Evolutionary conservation across 306 rosid species (phyloP).

Genomic region (Trichosanthes cucumerina): DNA sequence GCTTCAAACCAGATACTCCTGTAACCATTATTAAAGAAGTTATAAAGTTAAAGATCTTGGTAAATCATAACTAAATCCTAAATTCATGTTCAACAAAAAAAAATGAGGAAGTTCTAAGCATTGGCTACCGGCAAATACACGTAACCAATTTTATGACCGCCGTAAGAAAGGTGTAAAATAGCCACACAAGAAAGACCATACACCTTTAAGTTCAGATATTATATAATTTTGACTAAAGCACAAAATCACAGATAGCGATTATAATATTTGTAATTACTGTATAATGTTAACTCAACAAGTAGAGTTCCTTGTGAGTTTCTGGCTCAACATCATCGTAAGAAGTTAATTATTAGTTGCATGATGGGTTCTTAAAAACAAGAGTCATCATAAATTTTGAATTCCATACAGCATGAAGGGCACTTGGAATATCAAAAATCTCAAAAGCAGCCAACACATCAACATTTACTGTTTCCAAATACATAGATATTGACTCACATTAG

Average conservation of each 20-base stretch:
- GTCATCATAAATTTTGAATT: not conserved
- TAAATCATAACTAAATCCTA: not conserved
- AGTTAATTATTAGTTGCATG: not conserved
- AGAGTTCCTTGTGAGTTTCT: not conserved
- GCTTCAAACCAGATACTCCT: constrained; percentile 99
- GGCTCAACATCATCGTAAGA: not conserved
- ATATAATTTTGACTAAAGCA: not conserved
- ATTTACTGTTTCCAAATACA: not conserved
- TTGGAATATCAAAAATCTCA: not conserved
- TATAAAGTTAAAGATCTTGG: not conserved
- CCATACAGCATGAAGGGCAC: not conserved
- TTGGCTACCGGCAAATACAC: not conserved
- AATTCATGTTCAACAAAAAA: not conserved
- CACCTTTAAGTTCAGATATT: not conserved
- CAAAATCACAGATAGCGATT: not conserved
- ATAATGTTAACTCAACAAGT: not conserved
- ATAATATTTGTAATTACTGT: not conserved
- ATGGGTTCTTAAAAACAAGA: not conserved
- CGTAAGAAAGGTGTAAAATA: not conserved
- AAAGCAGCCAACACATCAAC: not conserved
- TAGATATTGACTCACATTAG: not conserved
- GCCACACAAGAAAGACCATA: not conserved
- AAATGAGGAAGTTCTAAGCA: not conserved
- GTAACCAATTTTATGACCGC: not conserved
- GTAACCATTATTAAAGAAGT: constrained; percentile 21